These are phyloP conservation scores for Gaeumannomyces sp. DNA, from an alignment of 2,329 filamentous ascomycete genomes.

Conservation along the genomic window DNA sequence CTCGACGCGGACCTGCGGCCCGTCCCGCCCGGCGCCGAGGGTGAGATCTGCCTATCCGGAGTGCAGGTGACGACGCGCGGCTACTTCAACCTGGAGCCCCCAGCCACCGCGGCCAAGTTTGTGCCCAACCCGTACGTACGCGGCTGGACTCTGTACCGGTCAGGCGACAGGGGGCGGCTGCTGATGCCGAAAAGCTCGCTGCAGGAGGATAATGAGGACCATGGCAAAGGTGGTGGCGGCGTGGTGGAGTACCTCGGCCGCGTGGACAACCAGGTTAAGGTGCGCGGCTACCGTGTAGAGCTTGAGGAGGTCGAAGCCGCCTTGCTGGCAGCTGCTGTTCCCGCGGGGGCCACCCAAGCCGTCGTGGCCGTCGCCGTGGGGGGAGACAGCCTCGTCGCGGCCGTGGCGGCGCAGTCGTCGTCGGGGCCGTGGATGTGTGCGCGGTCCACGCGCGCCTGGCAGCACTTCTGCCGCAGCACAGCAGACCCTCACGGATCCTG, in stretches of 20 bases:
- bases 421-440: neutral
- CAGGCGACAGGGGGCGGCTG: no score
- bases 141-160: no score
- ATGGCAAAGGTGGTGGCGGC: no score
- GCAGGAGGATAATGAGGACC: no score
- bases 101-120: no score
- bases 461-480: neutral
- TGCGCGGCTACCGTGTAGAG: conserved; percentile 5
- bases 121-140: no score
- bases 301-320: neutral
- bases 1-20: neutral
- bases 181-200: no score
- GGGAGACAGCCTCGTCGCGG: neutral
- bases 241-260: neutral
- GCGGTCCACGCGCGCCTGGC: neutral
- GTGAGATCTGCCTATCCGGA: neutral
- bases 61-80: neutral
- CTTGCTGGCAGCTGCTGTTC: neutral
- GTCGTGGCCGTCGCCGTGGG: neutral
- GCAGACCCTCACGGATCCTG: neutral
- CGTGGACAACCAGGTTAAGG: neutral
- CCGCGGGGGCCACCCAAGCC: neutral
- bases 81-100: no score
- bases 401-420: neutral
- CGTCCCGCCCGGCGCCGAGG: neutral